Evolutionary conservation across 345 rosid species (phyloP).

Genomic region (Brassica napus): Da-Ae NC_063442.1:2461501-2462000

Average conservation of each 20-base stretch:
- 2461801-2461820: neutral
- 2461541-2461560: conserved; percentile 28
- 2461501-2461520: conserved; percentile 22
- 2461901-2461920: neutral
- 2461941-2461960: neutral
- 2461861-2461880: neutral
- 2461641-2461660: neutral
- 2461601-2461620: neutral
- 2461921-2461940: no score
- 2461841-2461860: neutral
- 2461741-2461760: conserved; percentile 17
- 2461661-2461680: neutral
- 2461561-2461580: conserved; percentile 17
- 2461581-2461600: conserved; percentile 1
- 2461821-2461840: neutral
- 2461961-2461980: conserved; percentile 1
- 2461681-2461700: conserved; percentile 17
- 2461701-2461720: neutral
- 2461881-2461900: conserved; percentile 1
- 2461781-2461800: conserved; percentile 9
- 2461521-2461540: conserved; percentile 15
- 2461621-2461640: neutral
- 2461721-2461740: conserved; percentile 23
- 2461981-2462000: neutral
- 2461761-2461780: conserved; percentile 12